phyloP scores from a whole-genome alignment of 2,329 filamentous ascomycete species.

The Simplicillium sp. region DNA sequence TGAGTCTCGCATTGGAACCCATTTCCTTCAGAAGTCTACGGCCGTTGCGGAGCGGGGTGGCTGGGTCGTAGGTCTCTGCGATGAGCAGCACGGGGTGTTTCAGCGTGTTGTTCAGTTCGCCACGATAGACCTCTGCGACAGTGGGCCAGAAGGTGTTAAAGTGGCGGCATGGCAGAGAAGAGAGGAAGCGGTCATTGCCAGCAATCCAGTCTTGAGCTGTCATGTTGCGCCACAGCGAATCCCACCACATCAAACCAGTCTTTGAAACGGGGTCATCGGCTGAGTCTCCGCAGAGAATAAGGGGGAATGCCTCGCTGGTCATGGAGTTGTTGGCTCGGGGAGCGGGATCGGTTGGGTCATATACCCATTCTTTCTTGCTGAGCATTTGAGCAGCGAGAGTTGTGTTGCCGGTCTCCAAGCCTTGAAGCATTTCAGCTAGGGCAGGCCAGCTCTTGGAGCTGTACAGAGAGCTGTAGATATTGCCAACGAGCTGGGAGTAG shows the following conservation, averaged over 20 bases:
- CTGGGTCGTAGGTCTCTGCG: conserved; percentile 39
- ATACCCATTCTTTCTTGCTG: conserved; percentile 30
- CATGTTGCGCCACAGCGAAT: conserved; percentile 36
- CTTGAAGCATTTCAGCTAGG: conserved; percentile 28
- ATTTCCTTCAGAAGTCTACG: conserved; percentile 32
- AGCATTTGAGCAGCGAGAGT: conserved; percentile 26
- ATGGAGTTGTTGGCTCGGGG: conserved; percentile 16
- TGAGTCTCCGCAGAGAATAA: conserved; percentile 37
- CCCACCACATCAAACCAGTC: conserved; percentile 34
- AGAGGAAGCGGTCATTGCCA: conserved; percentile 35
- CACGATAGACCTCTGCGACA: conserved; percentile 36
- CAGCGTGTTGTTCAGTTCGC: conserved; percentile 32
- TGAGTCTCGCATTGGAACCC: conserved; percentile 35
- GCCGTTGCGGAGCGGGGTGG: conserved; percentile 38
- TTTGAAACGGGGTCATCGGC: conserved; percentile 31
- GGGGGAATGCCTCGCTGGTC: conserved; percentile 25
- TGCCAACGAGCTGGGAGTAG: conserved; percentile 29
- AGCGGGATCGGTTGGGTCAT: conserved; percentile 26
- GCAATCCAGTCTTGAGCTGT: conserved; percentile 33
- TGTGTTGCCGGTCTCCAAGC: conserved; percentile 34
- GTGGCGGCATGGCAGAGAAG: conserved; percentile 35
- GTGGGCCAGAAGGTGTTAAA: conserved; percentile 34
- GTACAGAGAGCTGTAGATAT: conserved; percentile 33
- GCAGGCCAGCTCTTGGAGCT: conserved; percentile 27
- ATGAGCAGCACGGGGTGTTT: conserved; percentile 35